Base-by-base conservation (phyloP, 768 basidiomycete genomes). In the Aureoboletus auriporus region DNA sequence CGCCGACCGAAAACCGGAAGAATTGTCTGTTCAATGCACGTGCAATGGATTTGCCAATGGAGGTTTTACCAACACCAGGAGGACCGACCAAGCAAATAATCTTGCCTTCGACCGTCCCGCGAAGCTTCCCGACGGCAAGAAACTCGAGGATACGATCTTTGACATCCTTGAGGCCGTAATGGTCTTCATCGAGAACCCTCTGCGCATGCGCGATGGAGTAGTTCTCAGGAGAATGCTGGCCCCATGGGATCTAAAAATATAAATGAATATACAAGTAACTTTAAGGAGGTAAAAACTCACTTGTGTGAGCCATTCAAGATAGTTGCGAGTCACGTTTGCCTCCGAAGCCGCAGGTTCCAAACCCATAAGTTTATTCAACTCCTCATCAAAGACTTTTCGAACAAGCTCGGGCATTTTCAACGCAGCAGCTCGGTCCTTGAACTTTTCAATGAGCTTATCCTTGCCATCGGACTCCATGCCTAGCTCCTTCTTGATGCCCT, bases 21-120 rank as follows among this genome's bases (percentile, higher is more conserved):
- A 98, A 98, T 65, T 92, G 85, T 50, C 95, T 71, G 26, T 86
- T 83, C 20, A 99, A 73, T 4, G 95, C 94, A 13, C 93, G 79
- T 0, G 96, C 86, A 43, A 99, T 96, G 3, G 86, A 89, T 74
- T 94, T 94, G 41, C 94, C 95, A 37, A 98, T 96, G 47, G 83
- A 86, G 5, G 95, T 98, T 74, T 98, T 97, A 35, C 95, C 95
- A 5, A 99, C 96, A 63, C 95, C 95, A 4, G 95, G 96, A 9
- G 96, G 96, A 13, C 96, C 96, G 34, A 88, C 91, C 20, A 99
- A 80, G 60, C 93, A 95, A 36, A 98, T 86, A 59, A 99, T 99
- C 75, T 99, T 99, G 57, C 95, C 96, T 62, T 98, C 78, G 14
- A 98, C 93, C 0, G 88, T 93, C 8, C 96, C 96, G 13, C 93